phyloP scores from a whole-genome alignment of 495 filamentous ascomycete species.

The Aspergillus conjunctus region DNA sequence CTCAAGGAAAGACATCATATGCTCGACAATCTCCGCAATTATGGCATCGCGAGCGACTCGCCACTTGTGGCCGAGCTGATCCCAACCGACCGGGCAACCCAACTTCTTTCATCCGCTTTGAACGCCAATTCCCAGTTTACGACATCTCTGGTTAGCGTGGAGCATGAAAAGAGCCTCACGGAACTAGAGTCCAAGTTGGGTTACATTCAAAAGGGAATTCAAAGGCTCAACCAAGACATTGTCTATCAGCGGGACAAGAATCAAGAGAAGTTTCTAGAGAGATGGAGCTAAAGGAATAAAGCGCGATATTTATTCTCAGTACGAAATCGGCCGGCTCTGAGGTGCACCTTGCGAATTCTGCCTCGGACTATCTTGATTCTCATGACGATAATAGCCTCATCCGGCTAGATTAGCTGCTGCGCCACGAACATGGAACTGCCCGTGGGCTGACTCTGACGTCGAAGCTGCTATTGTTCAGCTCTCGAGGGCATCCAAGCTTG shows the following conservation, averaged over 20 bases:
- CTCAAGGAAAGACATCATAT: slow-evolving; percentile 36
- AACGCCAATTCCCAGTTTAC: slow-evolving; percentile 35
- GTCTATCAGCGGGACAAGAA: slow-evolving; percentile 39
- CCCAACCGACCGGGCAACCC: slow-evolving; percentile 36
- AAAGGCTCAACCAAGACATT: slow-evolving; percentile 38
- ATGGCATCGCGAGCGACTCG: slow-evolving; percentile 35
- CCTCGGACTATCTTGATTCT: background rate
- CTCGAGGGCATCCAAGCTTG: background rate
- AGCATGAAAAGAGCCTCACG: slow-evolving; percentile 31
- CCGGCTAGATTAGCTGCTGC: background rate
- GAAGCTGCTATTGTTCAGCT: too few relatives aligned
- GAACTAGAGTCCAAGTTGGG: slow-evolving; percentile 36
- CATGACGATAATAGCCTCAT: background rate
- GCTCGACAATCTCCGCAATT: slow-evolving; percentile 29
- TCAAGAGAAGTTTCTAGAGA: slow-evolving; percentile 37
- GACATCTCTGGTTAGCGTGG: slow-evolving; percentile 32
- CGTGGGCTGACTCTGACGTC: background rate
- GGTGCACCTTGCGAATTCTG: background rate
- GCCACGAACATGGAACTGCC: background rate
- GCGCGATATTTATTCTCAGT: slow-evolving; percentile 1
- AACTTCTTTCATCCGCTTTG: slow-evolving; percentile 38
- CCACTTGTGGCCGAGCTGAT: slow-evolving; percentile 34
- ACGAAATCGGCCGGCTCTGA: background rate
- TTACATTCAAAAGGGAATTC: slow-evolving; percentile 37
- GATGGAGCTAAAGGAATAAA: slow-evolving; percentile 29